Evolutionary conservation across 306 rosid genomes (phyloP), one percentile per base, ranked within the genome.

Genomic region (Vigna mungo): DNA sequence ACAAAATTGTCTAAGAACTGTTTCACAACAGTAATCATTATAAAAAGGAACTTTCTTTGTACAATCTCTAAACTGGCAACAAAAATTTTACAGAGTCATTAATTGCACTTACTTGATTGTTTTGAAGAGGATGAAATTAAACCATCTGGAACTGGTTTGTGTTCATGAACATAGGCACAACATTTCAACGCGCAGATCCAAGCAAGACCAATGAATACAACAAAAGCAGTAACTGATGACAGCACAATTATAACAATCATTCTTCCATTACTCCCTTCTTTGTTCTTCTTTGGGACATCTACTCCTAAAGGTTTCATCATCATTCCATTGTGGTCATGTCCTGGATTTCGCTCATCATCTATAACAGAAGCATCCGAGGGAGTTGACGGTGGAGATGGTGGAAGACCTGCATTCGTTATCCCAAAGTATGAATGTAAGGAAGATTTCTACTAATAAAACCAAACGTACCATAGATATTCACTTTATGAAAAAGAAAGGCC

Each of bases 361-460:
- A 76, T 72, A 43, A 80, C 52, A 30, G 93, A 84, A 80, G 80
- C 77, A 84, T 82, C 74, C 13, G 81, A 84, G 80, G 95, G 84
- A 8, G 75, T 83, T 52, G 88, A 76, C 32, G 99, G 99, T 49
- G 99, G 97, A 82, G 98, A 95, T 15, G 97, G 97, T 34, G 99
- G 99, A 83, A 95, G 97, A 79, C 97, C 98, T 94, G 91, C 81
- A 76, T n/a, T 60, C 9, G 34, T 59, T 36, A 53, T 62, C 68
- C 68, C 66, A 74, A 83, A 68, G 60, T 56, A 62, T 81, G 68
- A 73, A 65, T 76, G 66, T 58, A 63, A 16, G 56, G 43, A 73
- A 30, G 21, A 46, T 58, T 60, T 41, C 55, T 49, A 76, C 44
- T 34, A 61, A 47, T 72, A 59, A 21, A 85, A 78, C 41, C 21